phyloP scores from a whole-genome alignment of 108 stramenopile genomes.

The Nitzschia putrida region DNA sequence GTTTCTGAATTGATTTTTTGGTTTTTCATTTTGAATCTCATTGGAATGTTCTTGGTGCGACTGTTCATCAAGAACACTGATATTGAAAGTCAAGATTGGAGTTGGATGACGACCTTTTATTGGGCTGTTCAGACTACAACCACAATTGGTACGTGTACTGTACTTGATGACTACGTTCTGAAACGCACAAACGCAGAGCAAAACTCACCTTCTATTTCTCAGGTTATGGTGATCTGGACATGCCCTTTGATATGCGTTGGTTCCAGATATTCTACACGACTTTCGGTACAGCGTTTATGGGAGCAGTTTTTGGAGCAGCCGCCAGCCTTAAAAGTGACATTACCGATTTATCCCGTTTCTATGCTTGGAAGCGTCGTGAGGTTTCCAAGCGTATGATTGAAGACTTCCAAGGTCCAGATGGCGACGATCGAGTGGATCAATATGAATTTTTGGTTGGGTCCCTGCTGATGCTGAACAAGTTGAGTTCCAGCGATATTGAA shows the following conservation, averaged over 20 bases:
- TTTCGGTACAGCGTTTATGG: constrained; percentile 52
- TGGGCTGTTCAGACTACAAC: constrained; percentile 58
- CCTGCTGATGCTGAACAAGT: constrained; percentile 47
- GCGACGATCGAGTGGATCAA: constrained; percentile 47
- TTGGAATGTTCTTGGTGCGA: constrained; percentile 39
- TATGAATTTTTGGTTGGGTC: constrained; percentile 61
- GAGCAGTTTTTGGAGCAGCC: constrained; percentile 37
- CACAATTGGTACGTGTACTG: constrained; percentile 34
- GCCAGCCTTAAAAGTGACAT: constrained; percentile 34
- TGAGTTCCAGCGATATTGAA: constrained; percentile 41
- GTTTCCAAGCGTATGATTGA: constrained; percentile 36
- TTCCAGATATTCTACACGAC: constrained; percentile 51
- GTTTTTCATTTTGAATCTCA: constrained; percentile 43
- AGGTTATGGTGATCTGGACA: constrained; percentile 48
- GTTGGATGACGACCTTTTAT: constrained; percentile 59
- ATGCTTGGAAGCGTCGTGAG: constrained; percentile 57
- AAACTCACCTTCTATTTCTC: background rate
- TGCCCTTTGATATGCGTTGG: constrained; percentile 45
- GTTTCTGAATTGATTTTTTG: constrained; percentile 34
- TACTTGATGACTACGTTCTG: no score
- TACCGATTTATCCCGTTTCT: constrained; percentile 28
- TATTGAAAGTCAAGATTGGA: constrained; percentile 26
- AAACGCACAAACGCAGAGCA: background rate
- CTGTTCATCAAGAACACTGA: constrained; percentile 20
- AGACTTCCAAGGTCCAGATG: constrained; percentile 37